Conservation (phyloP, 2,329 filamentous ascomycete species). For the Geosmithia flava region DNA sequence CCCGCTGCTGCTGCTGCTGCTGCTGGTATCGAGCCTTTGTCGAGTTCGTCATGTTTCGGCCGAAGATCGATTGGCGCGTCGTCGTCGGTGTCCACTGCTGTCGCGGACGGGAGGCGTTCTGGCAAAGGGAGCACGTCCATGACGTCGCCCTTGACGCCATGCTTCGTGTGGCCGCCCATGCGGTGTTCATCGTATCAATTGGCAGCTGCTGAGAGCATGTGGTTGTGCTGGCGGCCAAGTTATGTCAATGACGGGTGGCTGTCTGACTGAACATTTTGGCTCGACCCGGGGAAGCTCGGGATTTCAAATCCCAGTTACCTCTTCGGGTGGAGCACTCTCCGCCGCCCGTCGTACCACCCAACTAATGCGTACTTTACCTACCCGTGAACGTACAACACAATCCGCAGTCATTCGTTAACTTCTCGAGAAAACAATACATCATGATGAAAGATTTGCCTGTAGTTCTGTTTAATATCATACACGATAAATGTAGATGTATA, state of each 20-base stretch:
- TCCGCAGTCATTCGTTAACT: too few species aligned
- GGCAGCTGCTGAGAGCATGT: neutral
- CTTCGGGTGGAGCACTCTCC: too few species aligned
- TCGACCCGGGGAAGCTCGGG: neutral
- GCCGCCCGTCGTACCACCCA: too few species aligned
- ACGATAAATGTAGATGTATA: too few species aligned
- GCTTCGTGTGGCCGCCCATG: slow-evolving; percentile 1
- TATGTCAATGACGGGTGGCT: neutral
- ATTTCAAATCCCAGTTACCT: too few species aligned
- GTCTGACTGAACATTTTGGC: neutral
- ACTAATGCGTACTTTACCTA: too few species aligned
- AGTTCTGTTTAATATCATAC: too few species aligned
- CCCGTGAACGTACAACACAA: too few species aligned
- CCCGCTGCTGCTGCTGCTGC: slow-evolving; percentile 13
- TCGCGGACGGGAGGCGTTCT: slow-evolving; percentile 15
- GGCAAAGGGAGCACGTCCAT: slow-evolving; percentile 26
- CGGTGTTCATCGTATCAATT: neutral
- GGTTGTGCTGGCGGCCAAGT: neutral
- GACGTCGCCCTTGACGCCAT: slow-evolving; percentile 8
- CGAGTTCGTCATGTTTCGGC: slow-evolving; percentile 19
- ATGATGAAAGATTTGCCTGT: too few species aligned
- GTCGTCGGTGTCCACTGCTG: slow-evolving; percentile 6
- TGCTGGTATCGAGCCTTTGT: slow-evolving; percentile 7
- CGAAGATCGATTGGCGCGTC: slow-evolving; percentile 7
- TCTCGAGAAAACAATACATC: too few species aligned